Conservation (phyloP, 192 early-diverging fungal genomes). For the Coemansia sp. region DNA sequence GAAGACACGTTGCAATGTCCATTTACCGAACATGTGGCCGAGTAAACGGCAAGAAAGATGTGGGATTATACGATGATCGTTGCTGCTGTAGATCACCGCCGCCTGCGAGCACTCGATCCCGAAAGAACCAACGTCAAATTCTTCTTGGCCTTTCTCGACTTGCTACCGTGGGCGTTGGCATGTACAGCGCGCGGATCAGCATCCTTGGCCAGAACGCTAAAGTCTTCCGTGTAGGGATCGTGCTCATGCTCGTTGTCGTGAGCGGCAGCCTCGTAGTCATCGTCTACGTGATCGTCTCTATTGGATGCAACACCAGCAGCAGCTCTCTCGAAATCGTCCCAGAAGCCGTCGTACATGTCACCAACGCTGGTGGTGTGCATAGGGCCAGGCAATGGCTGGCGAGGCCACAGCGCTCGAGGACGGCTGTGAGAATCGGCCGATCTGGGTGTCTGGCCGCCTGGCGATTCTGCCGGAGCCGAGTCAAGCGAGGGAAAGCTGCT, state of each 20-base stretch:
- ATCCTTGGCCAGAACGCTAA: constrained; percentile 13
- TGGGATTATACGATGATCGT: neutral
- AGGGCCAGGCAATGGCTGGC: constrained; percentile 16
- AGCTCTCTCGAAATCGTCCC: constrained; percentile 46
- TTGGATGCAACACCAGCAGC: neutral
- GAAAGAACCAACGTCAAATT: constrained; percentile 32
- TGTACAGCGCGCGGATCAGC: constrained; percentile 1
- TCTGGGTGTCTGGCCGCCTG: neutral
- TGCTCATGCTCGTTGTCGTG: constrained; percentile 1
- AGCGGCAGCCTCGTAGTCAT: constrained; percentile 6
- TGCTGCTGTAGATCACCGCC: constrained; percentile 11
- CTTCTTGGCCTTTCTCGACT: constrained; percentile 22
- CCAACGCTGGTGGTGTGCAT: neutral
- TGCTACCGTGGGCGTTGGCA: neutral
- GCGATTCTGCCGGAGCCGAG: neutral
- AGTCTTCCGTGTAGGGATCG: constrained; percentile 22
- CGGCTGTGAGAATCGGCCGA: neutral
- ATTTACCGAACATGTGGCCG: neutral
- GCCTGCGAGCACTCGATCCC: constrained; percentile 29
- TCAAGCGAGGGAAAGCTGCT: constrained; percentile 40
- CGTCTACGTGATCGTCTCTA: neutral
- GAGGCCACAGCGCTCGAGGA: constrained; percentile 28
- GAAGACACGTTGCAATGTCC: neutral
- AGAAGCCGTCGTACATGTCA: constrained; percentile 14
- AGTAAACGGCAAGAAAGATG: neutral